Conservation (phyloP, 1,284 basidiomycete species). For the Cystobasidium pallidum region DNA sequence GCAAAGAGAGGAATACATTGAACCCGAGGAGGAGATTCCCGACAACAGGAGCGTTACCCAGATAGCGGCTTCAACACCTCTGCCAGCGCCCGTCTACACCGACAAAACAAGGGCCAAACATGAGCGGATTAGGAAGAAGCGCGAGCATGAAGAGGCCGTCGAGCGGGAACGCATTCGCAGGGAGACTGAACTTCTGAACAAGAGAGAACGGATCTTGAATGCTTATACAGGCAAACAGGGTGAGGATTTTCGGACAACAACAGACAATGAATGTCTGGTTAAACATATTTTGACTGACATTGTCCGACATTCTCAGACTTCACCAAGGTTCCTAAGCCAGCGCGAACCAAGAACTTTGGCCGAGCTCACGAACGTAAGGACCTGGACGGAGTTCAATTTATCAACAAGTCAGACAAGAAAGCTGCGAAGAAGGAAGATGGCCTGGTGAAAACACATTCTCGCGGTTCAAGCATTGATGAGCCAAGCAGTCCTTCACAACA, state of each 20-base stretch:
- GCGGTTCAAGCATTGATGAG: conserved; percentile 24
- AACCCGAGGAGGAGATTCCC: conserved; percentile 31
- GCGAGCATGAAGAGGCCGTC: conserved; percentile 31
- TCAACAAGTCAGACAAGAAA: conserved; percentile 28
- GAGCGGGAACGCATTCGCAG: conserved; percentile 34
- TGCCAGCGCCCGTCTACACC: conserved; percentile 34
- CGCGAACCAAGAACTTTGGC: conserved; percentile 24
- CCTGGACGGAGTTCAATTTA: conserved; percentile 21
- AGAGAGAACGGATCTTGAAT: conserved; percentile 40
- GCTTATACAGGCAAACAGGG: conserved; percentile 42
- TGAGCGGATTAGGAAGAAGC: conserved; percentile 37
- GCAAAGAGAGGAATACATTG: conserved; percentile 14
- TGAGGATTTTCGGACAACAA: not conserved
- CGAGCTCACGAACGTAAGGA: conserved; percentile 29
- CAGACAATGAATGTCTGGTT: not conserved
- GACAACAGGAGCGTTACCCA: conserved; percentile 34
- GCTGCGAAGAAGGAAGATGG: conserved; percentile 6
- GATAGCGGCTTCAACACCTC: conserved; percentile 28
- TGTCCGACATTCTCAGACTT: conserved; percentile 28
- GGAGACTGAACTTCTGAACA: conserved; percentile 27
- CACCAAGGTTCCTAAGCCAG: conserved; percentile 34
- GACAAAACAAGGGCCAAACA: conserved; percentile 38
- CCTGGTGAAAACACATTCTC: not conserved
- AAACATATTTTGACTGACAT: not conserved
- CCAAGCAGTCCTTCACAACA: conserved; percentile 20